A percentile compares a stretch with the other conserved stretches of the same genome.
Evolutionary conservation across 2,329 filamentous ascomycete genomes (phyloP).

Genomic region (Cordyceps fumosorosea): DNA sequence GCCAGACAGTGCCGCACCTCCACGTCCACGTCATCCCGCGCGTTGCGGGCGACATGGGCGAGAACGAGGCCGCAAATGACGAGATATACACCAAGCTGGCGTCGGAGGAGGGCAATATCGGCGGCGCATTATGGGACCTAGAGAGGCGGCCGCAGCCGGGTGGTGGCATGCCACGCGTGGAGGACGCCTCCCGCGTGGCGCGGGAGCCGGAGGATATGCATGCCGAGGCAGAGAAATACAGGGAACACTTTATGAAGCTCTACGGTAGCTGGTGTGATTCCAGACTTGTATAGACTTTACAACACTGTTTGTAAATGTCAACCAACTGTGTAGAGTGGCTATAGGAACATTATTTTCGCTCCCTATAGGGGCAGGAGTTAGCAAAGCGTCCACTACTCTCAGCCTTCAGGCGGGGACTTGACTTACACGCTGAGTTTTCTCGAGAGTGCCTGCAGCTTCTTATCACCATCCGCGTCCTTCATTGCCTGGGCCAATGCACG

Average conservation of each 20-base stretch:
- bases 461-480: slow-evolving; percentile 86
- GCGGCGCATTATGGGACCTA: slow-evolving; percentile 57
- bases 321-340: background rate
- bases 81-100: slow-evolving; percentile 79
- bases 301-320: background rate
- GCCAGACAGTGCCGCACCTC: slow-evolving; percentile 89
- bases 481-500: slow-evolving; percentile 80
- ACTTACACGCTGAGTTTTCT: slow-evolving; percentile 94
- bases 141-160: slow-evolving; percentile 40
- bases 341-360: background rate
- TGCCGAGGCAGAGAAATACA: slow-evolving; percentile 65
- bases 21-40: slow-evolving; percentile 90
- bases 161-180: slow-evolving; percentile 60
- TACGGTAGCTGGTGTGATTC: slow-evolving; percentile 14
- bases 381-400: background rate
- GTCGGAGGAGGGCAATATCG: slow-evolving; percentile 76
- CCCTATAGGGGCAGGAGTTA: background rate
- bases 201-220: slow-evolving; percentile 71
- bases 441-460: slow-evolving; percentile 76
- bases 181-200: slow-evolving; percentile 62
- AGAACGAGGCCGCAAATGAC: slow-evolving; percentile 40
- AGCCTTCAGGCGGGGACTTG: background rate
- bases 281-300: background rate
- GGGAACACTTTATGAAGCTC: slow-evolving; percentile 40
- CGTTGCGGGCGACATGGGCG: slow-evolving; percentile 45